Base-by-base conservation (phyloP, 495 filamentous ascomycete species). In the Daldinia loculata region DNA sequence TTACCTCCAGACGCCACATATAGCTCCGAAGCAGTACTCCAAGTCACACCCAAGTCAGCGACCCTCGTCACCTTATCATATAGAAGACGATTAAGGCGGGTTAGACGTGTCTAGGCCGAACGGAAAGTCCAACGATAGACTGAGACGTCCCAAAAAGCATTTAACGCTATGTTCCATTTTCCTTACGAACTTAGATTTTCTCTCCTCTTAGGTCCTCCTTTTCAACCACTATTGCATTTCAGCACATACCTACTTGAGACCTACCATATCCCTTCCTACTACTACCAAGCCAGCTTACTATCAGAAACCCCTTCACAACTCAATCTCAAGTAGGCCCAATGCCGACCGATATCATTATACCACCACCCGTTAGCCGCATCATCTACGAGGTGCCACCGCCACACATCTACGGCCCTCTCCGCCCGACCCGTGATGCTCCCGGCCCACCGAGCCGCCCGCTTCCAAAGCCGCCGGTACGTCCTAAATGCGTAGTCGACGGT, bases 381-480 rank as follows among this genome's bases (percentile, higher is more conserved):
- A 57, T 65, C 67, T 70, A 66, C 62, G 55, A 39, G 19, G 41
- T 61, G 26, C 56, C 67, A 3, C 68, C 56, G 7, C 12, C 30
- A 3, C 62, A 32, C 4, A 51, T n/a, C 4, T 43, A n/a, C 26
- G n/a, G 2, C 15, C 51, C 15, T 43, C 53, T n/a, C 6, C 12
- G 2, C 12, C 30, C 29, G 1, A 9, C 57, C 14, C 65, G 64
- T 15, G 56, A 67, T 6, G 57, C 65, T 7, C 57, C 65, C 8
- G 65, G 57, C 3, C 65, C 65, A 27, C 57, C 65, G 24, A 45
- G 9, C 6, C 32, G 56, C 4, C 63, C 64, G 24, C 64, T 57
- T 6, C 64, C 56, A 12, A 22, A 48, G 11, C 65, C 57, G 5
- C 56, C 64, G 19, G 24, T 50, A 4, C 50, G 65, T 12, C 53